A percentile compares a stretch with the other conserved stretches of the same genome.
phyloP scores from a whole-genome alignment of 2,329 filamentous ascomycete species.

The Kalmusia sp. region DNA sequence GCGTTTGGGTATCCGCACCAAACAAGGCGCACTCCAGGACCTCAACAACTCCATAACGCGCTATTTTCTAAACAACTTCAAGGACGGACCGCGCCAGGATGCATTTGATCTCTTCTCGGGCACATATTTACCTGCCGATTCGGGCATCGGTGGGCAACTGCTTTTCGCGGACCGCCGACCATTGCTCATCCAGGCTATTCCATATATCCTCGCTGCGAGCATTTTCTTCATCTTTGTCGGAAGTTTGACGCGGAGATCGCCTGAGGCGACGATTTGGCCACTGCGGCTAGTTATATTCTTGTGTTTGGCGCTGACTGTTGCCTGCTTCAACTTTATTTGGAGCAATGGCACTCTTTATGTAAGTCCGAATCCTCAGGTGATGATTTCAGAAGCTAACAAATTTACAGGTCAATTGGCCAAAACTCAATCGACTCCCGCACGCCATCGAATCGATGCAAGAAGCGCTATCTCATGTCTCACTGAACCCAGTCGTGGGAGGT shows the following conservation, averaged over 20 bases:
- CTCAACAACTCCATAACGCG: slow-evolving; percentile 85
- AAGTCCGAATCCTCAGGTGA: slow-evolving; percentile 53
- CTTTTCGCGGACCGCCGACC: slow-evolving; percentile 87
- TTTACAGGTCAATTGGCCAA: slow-evolving; percentile 92
- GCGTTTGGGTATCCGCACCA: slow-evolving; percentile 88
- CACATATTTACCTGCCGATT: slow-evolving; percentile 76
- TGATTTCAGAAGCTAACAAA: slow-evolving; percentile 10
- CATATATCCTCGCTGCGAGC: slow-evolving; percentile 87
- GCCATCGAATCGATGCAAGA: slow-evolving; percentile 89
- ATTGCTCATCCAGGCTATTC: slow-evolving; percentile 88
- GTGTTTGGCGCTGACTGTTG: slow-evolving; percentile 74
- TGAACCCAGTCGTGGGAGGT: slow-evolving; percentile 80
- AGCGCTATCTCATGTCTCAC: slow-evolving; percentile 79
- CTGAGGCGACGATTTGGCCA: slow-evolving; percentile 79
- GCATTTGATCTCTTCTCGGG: slow-evolving; percentile 95
- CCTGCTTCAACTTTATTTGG: slow-evolving; percentile 78
- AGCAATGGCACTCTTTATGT: slow-evolving; percentile 93
- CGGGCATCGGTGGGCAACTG: slow-evolving; percentile 72
- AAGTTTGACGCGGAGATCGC: slow-evolving; percentile 72
- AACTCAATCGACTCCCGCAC: slow-evolving; percentile 86
- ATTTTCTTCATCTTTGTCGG: slow-evolving; percentile 82
- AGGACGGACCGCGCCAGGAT: slow-evolving; percentile 92
- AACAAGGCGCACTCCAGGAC: slow-evolving; percentile 83
- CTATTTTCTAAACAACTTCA: slow-evolving; percentile 93
- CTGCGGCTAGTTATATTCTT: slow-evolving; percentile 82